A percentile compares a stretch with the other conserved stretches of the same genome.
These are phyloP conservation scores for Pichia norvegensis DNA, from an alignment of 1,139 yeast species.

Conservation along the genomic window DNA sequence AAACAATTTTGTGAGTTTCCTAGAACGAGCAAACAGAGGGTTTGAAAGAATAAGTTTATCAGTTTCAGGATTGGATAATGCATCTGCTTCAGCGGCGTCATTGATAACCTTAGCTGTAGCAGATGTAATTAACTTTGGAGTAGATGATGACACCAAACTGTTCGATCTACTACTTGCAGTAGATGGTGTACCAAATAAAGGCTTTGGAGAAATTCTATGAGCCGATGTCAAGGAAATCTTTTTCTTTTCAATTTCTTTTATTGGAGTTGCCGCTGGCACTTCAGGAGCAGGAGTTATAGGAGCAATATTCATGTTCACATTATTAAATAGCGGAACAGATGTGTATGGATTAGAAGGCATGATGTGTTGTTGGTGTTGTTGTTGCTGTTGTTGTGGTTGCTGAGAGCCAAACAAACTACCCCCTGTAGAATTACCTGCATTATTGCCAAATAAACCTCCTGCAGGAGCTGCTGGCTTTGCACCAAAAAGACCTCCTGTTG, in stretches of 20 bases:
- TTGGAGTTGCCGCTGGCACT: constrained; percentile 33
- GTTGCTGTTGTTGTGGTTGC: constrained; percentile 18
- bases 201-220: constrained; percentile 52
- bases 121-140: constrained; percentile 22
- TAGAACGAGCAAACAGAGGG: constrained; percentile 64
- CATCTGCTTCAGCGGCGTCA: constrained; percentile 13
- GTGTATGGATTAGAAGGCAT: constrained; percentile 48
- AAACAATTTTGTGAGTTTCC: constrained; percentile 48
- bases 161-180: constrained; percentile 17
- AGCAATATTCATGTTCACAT: constrained; percentile 19
- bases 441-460: constrained; percentile 24
- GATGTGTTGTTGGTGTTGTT: constrained; percentile 19
- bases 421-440: background rate
- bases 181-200: constrained; percentile 28
- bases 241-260: constrained; percentile 51
- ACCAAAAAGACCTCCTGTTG: constrained; percentile 25
- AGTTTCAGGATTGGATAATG: constrained; percentile 35
- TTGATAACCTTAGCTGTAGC: constrained; percentile 21
- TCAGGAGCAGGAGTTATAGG: constrained; percentile 40
- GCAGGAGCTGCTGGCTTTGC: constrained; percentile 15
- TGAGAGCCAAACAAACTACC: constrained; percentile 30
- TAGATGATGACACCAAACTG: constrained; percentile 17
- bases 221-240: constrained; percentile 53
- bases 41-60: constrained; percentile 64
- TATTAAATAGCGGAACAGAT: constrained; percentile 41